Percentiles rank a stretch among this genome's conserved stretches.
These are phyloP conservation scores for Rozella allomycis DNA, from an alignment of 371 early-diverging fungal species.

Conservation along the genomic window DNA sequence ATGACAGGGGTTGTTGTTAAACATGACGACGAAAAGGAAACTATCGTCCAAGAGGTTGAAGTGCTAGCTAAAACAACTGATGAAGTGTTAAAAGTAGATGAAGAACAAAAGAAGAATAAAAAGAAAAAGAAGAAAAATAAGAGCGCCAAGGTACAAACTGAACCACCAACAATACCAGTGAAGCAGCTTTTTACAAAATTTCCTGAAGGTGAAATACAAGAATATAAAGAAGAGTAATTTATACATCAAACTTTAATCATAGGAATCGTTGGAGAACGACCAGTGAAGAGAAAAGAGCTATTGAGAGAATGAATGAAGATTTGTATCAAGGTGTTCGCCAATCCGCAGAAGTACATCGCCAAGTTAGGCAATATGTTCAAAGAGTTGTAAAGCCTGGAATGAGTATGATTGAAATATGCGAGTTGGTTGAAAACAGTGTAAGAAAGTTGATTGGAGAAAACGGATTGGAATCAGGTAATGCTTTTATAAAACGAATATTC, in stretches of 20 bases:
- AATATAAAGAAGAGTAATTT: constrained; percentile 49
- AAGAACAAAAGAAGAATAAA: too few relatives aligned
- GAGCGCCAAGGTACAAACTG: constrained; percentile 16
- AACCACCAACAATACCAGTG: constrained; percentile 51
- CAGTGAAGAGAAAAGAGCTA: constrained; percentile 49
- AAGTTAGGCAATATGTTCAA: constrained; percentile 59
- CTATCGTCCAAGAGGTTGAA: too few relatives aligned
- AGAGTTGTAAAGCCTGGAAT: constrained; percentile 85
- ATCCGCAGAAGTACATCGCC: constrained; percentile 41
- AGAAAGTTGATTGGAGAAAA: constrained; percentile 72
- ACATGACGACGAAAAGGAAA: too few relatives aligned
- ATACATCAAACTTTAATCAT: neutral
- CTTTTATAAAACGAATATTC: constrained; percentile 5
- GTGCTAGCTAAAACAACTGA: too few relatives aligned
- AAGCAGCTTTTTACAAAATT: constrained; percentile 46
- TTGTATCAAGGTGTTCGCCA: constrained; percentile 60
- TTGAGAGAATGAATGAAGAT: constrained; percentile 34
- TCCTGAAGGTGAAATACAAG: constrained; percentile 44
- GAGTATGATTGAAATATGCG: constrained; percentile 77
- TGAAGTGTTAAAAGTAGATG: too few relatives aligned
- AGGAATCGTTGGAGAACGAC: constrained; percentile 55
- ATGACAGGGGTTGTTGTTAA: too few relatives aligned
- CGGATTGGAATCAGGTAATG: constrained; percentile 66
- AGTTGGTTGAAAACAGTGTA: constrained; percentile 86
- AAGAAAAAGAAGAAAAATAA: too few relatives aligned